A percentile compares a stretch with the other conserved stretches of the same genome.
phyloP scores from a whole-genome alignment of 768 basidiomycete genomes.

The Pseudohyphozyma bogoriensis region DNA sequence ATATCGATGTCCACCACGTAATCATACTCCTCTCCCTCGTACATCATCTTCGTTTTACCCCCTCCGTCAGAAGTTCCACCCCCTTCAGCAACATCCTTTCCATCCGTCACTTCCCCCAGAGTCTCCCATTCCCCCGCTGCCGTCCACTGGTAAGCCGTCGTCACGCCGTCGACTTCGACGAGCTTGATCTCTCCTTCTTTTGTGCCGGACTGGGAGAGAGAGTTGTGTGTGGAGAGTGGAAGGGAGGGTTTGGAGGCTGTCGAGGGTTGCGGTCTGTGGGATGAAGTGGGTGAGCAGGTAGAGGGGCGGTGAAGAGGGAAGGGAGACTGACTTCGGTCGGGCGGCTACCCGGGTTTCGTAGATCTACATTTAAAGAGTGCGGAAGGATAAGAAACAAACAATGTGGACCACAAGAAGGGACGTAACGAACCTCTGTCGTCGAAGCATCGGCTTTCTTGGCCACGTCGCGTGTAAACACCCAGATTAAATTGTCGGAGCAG shows the following conservation, averaged over 20 bases:
- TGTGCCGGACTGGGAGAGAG: slow-evolving; percentile 48
- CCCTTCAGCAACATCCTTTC: slow-evolving; percentile 31
- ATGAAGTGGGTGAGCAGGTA: not conserved
- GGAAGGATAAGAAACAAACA: not conserved
- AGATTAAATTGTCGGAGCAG: slow-evolving; percentile 71
- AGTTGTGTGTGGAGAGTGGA: not conserved
- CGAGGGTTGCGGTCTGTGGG: not conserved
- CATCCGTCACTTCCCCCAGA: slow-evolving; percentile 90
- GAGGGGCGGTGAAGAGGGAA: not conserved
- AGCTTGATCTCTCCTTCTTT: slow-evolving; percentile 88
- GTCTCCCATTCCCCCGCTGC: slow-evolving; percentile 66
- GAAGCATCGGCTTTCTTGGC: slow-evolving; percentile 60
- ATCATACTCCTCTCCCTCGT: slow-evolving; percentile 86
- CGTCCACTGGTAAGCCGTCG: slow-evolving; percentile 93
- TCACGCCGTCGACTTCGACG: slow-evolving; percentile 58
- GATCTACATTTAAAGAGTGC: slow-evolving; percentile 35
- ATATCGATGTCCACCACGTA: slow-evolving; percentile 97
- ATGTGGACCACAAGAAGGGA: not conserved
- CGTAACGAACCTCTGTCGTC: slow-evolving; percentile 46
- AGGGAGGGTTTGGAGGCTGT: not conserved
- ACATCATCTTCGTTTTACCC: slow-evolving; percentile 67
- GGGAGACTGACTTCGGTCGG: not conserved
- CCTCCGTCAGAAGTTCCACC: not conserved
- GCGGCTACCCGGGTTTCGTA: slow-evolving; percentile 40
- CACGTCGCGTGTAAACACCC: slow-evolving; percentile 65